These are phyloP conservation scores for Iberis pinnata DNA, from an alignment of 345 rosid genomes.

Conservation along the genomic window DNA sequence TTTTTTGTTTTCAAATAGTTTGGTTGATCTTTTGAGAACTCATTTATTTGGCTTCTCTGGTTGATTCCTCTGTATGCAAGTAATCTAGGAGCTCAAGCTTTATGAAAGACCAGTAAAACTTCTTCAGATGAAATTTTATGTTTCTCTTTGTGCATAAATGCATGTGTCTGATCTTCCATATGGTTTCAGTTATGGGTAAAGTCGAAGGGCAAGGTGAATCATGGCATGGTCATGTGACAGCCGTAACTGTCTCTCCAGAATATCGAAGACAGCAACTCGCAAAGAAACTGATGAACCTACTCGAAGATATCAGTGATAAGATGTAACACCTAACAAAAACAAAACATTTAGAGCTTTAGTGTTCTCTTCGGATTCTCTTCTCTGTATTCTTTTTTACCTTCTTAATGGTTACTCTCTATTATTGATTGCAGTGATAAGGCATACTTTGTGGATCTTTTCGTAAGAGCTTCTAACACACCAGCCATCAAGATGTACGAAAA, in stretches of 20 bases:
- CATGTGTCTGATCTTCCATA: constrained; percentile 4
- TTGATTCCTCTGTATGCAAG: not conserved
- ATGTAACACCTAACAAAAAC: constrained; percentile 43
- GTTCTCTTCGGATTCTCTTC: not conserved
- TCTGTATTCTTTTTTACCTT: not conserved
- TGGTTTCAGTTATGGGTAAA: constrained; percentile 77
- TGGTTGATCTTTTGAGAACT: not conserved
- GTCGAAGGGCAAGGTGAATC: constrained; percentile 97
- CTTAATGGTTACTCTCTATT: constrained; percentile 13
- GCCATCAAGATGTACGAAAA: constrained; percentile 98
- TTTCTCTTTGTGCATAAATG: not conserved
- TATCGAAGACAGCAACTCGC: constrained; percentile 90
- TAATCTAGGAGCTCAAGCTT: constrained; percentile 1
- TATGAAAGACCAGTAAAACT: not conserved
- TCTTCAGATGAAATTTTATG: not conserved
- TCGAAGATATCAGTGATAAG: constrained; percentile 80
- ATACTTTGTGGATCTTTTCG: constrained; percentile 91
- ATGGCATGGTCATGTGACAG: constrained; percentile 98
- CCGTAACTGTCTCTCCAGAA: constrained; percentile 83
- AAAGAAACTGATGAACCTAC: constrained; percentile 78
- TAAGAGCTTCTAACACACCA: constrained; percentile 90
- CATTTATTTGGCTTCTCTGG: not conserved
- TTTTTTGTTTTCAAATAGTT: not conserved
- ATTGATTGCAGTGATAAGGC: constrained; percentile 63
- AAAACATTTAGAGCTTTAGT: not conserved